Evolutionary conservation across 2,329 filamentous ascomycete genomes (phyloP), one percentile per base, ranked within the genome.

Genomic region (Parafenestella ontariensis): DNA sequence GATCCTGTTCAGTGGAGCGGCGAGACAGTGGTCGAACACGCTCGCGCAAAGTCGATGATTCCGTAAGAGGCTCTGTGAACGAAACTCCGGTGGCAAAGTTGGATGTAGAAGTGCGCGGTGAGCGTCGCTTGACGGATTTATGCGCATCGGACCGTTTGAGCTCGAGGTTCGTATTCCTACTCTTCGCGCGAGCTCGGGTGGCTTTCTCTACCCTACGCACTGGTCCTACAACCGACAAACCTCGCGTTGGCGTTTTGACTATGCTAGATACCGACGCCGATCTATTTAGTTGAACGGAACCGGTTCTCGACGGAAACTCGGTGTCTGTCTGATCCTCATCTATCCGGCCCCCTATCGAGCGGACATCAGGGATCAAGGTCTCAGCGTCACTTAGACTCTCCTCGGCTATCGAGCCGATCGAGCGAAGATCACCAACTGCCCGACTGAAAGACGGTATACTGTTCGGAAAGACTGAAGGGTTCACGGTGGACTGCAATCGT

Each of bases 371-470:
- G 24, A 65, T 58, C 46, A 72, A 37, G 6, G 69, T 72, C 37
- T 72, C 69, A 0, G 68, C 67, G 46, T 72, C 69, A 24, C 69
- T 72, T 24, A 70, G 58, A 1, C 58, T 58, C 39, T 71, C 69
- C 36, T 71, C 68, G 3, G 44, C 42, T 10, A 66, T 57, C 6
- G 66, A 70, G 29, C 48, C 37, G 4, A 54, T 42, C 1, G 34
- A 44, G 3, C 48, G 2, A 40, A 40, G 43, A 15, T 46, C 18
- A 1, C 3, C n/a, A 15, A 33, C 11, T 42, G 41, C 17, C 17
- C 24, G 21, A n/a, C 20, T 44, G 21, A 17, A n/a, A 17, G 41
- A 17, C 26, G 42, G n/a, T 10, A 11, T 23, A 18, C 3, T 5
- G 50, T 17, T 24, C 13, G 29, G 21, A 26, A 21, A 28, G 15